These are phyloP conservation scores for Rhexocercosporidium sp. DNA, from an alignment of 2,329 filamentous ascomycete genomes.

Conservation along the genomic window DNA sequence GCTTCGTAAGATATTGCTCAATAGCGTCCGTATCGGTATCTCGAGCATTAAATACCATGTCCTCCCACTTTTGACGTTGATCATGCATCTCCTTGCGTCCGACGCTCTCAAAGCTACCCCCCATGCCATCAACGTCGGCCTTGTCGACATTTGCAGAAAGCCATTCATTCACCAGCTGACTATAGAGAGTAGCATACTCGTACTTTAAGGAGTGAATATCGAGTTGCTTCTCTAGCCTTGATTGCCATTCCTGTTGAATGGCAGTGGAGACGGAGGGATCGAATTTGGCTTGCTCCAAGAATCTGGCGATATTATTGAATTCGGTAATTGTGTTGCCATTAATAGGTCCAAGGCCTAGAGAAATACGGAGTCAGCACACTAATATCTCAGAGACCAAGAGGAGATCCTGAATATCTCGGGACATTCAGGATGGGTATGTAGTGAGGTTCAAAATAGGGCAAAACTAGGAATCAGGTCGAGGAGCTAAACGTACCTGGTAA, in stretches of 20 bases:
- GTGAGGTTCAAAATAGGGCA: background rate
- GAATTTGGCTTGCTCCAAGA: conserved; percentile 55
- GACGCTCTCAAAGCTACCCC: conserved; percentile 49
- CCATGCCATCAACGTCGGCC: conserved; percentile 35
- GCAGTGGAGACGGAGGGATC: conserved; percentile 56
- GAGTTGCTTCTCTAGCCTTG: conserved; percentile 52
- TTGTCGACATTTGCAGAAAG: conserved; percentile 46
- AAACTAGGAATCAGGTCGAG: background rate
- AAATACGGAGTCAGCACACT: background rate
- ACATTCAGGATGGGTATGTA: no score
- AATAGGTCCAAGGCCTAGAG: background rate
- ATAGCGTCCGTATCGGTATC: conserved; percentile 52
- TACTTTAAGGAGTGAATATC: conserved; percentile 55
- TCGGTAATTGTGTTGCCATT: conserved; percentile 32
- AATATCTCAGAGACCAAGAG: conserved; percentile 14
- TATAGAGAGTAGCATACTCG: conserved; percentile 60
- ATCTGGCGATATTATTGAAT: conserved; percentile 50
- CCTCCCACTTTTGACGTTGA: conserved; percentile 59
- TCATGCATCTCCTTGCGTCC: conserved; percentile 60
- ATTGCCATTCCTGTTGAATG: conserved; percentile 52
- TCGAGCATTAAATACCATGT: conserved; percentile 54
- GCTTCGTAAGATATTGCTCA: conserved; percentile 52
- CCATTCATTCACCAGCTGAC: conserved; percentile 59
- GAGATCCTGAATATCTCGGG: background rate
- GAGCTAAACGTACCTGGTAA: background rate